A percentile compares a stretch with the other conserved stretches of the same genome.
Evolutionary conservation across 805 yeast species (phyloP).

Genomic region (Ogataea methylovora): DNA sequence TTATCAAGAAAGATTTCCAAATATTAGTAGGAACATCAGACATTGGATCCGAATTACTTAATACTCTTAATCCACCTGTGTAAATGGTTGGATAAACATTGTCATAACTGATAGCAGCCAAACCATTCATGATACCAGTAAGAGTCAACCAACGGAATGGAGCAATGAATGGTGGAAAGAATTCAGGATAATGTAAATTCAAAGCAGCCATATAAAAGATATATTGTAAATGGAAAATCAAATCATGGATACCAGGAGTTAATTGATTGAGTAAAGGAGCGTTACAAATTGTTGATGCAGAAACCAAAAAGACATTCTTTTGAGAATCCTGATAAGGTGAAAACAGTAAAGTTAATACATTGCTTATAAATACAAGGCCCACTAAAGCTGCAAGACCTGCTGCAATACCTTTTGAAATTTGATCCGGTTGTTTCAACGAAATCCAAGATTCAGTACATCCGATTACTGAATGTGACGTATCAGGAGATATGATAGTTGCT

Average conservation of each 20-base stretch:
- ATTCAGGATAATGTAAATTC: constrained; percentile 53
- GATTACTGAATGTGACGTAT: constrained; percentile 25
- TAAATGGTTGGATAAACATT: constrained; percentile 35
- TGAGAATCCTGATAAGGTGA: constrained; percentile 58
- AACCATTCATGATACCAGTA: constrained; percentile 20
- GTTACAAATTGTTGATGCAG: constrained; percentile 54
- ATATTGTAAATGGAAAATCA: constrained; percentile 49
- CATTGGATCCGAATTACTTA: constrained; percentile 22
- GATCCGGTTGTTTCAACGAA: constrained; percentile 37
- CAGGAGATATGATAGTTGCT: constrained; percentile 35
- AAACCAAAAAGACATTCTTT: constrained; percentile 40
- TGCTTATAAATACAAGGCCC: constrained; percentile 27
- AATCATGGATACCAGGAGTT: constrained; percentile 44
- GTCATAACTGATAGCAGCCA: constrained; percentile 12
- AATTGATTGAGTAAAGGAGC: constrained; percentile 46
- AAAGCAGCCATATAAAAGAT: constrained; percentile 50
- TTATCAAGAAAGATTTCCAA: constrained; percentile 39
- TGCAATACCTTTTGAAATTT: constrained; percentile 32
- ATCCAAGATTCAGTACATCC: constrained; percentile 42
- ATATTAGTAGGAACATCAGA: constrained; percentile 3
- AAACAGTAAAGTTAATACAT: constrained; percentile 29
- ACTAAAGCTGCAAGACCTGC: constrained; percentile 33
- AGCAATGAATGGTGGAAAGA: constrained; percentile 47
- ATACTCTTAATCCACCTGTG: constrained; percentile 32
- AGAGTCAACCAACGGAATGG: constrained; percentile 49